Conservation (phyloP, 179 eudicot species). For the Spinacia oleracea region DNA sequence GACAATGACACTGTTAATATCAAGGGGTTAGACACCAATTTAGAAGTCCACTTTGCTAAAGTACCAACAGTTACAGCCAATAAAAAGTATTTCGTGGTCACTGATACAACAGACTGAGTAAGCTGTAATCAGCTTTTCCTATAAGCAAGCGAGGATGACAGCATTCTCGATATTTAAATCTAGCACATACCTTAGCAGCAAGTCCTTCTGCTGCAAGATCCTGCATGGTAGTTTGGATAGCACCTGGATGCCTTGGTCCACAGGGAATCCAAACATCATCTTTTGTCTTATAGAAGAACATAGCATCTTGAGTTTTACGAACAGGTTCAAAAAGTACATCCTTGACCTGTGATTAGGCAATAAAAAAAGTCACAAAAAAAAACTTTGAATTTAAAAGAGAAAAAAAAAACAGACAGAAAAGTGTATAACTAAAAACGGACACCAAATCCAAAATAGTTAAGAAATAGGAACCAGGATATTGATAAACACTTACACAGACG, state of each 20-base stretch:
- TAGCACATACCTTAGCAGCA: conserved; percentile 69
- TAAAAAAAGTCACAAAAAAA: not conserved
- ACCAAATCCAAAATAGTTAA: not conserved
- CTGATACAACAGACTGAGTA: not conserved
- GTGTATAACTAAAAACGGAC: not conserved
- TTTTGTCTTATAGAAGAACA: conserved; percentile 63
- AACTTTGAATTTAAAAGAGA: not conserved
- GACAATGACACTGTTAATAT: not conserved
- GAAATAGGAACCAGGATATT: not conserved
- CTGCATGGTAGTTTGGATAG: conserved; percentile 90
- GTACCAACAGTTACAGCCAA: not conserved
- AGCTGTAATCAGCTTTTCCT: not conserved
- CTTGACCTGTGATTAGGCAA: conserved; percentile 49
- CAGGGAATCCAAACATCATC: conserved; percentile 82
- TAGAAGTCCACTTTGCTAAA: conserved; percentile 5
- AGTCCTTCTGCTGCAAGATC: conserved; percentile 89
- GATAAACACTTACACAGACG: conserved; percentile 82
- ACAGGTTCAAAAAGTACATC: conserved; percentile 98
- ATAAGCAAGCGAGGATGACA: not conserved
- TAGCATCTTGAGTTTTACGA: conserved; percentile 97
- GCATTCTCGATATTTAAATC: not conserved
- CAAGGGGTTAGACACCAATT: not conserved
- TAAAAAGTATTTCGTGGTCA: not conserved
- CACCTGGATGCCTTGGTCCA: conserved; percentile 87
- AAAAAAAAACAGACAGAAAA: not conserved